phyloP scores from a whole-genome alignment of 768 basidiomycete species.

The Ramaria sp. region DNA sequence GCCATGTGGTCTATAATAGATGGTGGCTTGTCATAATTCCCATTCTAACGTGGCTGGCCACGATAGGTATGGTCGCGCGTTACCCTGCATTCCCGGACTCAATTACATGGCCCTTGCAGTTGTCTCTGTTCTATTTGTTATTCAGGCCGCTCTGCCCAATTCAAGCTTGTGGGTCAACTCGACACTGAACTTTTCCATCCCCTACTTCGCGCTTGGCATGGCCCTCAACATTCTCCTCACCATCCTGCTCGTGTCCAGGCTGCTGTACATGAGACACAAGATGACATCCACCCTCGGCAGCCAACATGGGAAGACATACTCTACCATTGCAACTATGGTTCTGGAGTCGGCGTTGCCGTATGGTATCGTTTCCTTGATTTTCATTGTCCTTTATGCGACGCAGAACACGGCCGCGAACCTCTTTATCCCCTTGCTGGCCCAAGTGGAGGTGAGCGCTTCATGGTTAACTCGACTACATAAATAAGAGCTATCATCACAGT shows the following conservation, averaged over 20 bases:
- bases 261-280: conserved; percentile 18
- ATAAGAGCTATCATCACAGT: too few relatives aligned
- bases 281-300: conserved; percentile 16
- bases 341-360: conserved; percentile 27
- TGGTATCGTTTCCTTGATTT: conserved; percentile 18
- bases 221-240: conserved; percentile 15
- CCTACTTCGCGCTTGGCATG: conserved; percentile 17
- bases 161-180: conserved; percentile 10
- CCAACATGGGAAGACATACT: conserved; percentile 17
- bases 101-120: not conserved
- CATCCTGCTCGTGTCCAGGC: conserved; percentile 14
- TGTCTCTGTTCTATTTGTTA: conserved; percentile 10
- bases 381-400: conserved; percentile 20
- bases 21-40: conserved; percentile 13
- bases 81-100: not conserved
- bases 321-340: conserved; percentile 21
- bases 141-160: conserved; percentile 13
- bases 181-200: conserved; percentile 12
- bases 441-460: conserved; percentile 17
- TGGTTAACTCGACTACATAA: too few relatives aligned
- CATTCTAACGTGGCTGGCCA: conserved; percentile 14
- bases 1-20: conserved; percentile 13
- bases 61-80: conserved; percentile 11
- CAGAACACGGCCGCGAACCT: conserved; percentile 21
- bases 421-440: conserved; percentile 22